Conservation (phyloP, 2,329 filamentous ascomycete species). For the Ramularia collo-cygni region DNA sequence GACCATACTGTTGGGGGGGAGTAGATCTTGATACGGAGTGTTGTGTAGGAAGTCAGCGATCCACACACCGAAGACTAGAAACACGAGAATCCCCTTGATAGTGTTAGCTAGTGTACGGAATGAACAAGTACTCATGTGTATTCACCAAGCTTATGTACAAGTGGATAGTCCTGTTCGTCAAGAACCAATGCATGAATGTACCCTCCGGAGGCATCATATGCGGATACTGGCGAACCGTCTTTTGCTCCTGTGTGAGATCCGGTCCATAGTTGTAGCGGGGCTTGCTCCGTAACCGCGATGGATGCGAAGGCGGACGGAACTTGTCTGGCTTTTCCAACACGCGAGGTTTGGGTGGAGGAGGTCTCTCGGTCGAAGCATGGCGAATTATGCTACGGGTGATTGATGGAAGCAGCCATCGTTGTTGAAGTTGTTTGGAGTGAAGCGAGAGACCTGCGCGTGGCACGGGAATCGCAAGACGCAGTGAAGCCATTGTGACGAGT, state of each 20-base stretch:
- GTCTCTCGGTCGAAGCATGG: conserved; percentile 27
- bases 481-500: conserved; percentile 11
- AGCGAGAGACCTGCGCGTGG: conserved; percentile 19
- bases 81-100: conserved; percentile 56
- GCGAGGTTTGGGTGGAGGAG: conserved; percentile 49
- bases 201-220: conserved; percentile 81
- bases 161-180: conserved; percentile 71
- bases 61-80: conserved; percentile 66
- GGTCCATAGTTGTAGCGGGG: conserved; percentile 68
- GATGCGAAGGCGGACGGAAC: conserved; percentile 90
- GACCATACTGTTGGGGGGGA: conserved; percentile 65
- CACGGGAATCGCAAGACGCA: conserved; percentile 5
- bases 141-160: conserved; percentile 75
- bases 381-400: conserved; percentile 13
- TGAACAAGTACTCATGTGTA: too few species aligned
- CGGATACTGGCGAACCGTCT: conserved; percentile 64
- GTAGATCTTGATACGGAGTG: conserved; percentile 71
- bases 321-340: conserved; percentile 79
- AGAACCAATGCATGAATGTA: conserved; percentile 76
- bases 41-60: conserved; percentile 70
- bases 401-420: conserved; percentile 5
- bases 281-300: conserved; percentile 56
- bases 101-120: conserved; percentile 1
- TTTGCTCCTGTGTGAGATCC: conserved; percentile 58
- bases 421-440: conserved; percentile 23